A percentile compares a stretch with the other conserved stretches of the same genome.
Evolutionary conservation across 2,329 filamentous ascomycete species (phyloP).

Genomic region (Cytospora leucostoma): DNA sequence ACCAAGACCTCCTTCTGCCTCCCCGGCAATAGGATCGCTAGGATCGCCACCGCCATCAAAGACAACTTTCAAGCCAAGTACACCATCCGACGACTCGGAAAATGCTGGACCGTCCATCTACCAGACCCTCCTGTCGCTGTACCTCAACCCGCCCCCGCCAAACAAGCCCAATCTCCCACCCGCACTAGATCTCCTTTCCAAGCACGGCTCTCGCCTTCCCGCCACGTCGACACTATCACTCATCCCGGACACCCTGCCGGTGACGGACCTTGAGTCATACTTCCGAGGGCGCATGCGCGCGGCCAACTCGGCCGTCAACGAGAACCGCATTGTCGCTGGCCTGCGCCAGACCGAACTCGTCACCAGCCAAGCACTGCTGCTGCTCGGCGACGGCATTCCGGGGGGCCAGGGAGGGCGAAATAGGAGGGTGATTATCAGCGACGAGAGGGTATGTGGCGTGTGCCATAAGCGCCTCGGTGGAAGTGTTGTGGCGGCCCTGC

Average conservation of each 20-base stretch:
- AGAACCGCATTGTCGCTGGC: conserved; percentile 74
- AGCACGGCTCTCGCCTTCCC: conserved; percentile 88
- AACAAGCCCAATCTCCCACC: conserved; percentile 73
- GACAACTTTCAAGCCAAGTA: conserved; percentile 39
- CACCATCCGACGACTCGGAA: conserved; percentile 42
- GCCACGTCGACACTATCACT: conserved; percentile 82
- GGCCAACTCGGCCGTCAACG: conserved; percentile 79
- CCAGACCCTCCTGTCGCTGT: conserved; percentile 85
- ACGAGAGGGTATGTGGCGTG: conserved; percentile 87
- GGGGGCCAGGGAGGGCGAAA: conserved; percentile 56
- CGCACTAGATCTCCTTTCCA: conserved; percentile 83
- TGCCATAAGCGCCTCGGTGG: conserved; percentile 92
- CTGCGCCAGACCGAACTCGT: conserved; percentile 78
- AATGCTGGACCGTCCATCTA: conserved; percentile 75
- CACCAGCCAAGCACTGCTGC: conserved; percentile 70
- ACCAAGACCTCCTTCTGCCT: conserved; percentile 21
- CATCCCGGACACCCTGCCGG: conserved; percentile 77
- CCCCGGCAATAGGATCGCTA: conserved; percentile 32
- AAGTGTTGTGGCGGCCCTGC: conserved; percentile 86
- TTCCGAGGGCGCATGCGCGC: conserved; percentile 88
- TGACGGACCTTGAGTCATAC: conserved; percentile 81
- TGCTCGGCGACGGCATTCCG: conserved; percentile 68
- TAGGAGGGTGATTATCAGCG: conserved; percentile 74
- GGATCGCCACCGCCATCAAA: conserved; percentile 35
- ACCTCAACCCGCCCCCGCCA: conserved; percentile 76